Conservation (phyloP, 1,139 yeast species). For the Kodamaea fungicola region DNA sequence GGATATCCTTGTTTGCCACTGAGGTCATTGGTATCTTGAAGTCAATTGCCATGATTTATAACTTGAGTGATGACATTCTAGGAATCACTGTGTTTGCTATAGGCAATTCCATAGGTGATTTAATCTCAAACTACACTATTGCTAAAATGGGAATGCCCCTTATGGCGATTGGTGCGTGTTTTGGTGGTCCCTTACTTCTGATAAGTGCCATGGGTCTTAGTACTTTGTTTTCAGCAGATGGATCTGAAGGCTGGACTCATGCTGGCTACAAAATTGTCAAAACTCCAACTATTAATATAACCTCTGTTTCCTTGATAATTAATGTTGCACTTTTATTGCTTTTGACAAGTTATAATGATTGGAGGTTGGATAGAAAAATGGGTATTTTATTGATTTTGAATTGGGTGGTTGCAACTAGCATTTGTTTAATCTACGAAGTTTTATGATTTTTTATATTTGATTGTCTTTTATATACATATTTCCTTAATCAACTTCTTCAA, state of each 20-base stretch:
- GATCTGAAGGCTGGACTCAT: conserved; percentile 4
- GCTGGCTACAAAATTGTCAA: conserved; percentile 11
- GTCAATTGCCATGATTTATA: conserved; percentile 55
- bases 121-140: conserved; percentile 79
- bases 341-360: conserved; percentile 58
- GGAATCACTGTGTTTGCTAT: conserved; percentile 88
- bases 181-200: conserved; percentile 80
- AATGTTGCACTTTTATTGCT: conserved; percentile 52
- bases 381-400: conserved; percentile 40
- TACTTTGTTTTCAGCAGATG: conserved; percentile 50
- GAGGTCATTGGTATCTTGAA: conserved; percentile 70
- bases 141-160: conserved; percentile 84
- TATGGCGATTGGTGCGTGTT: conserved; percentile 93
- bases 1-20: conserved; percentile 76
- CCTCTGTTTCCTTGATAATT: conserved; percentile 26
- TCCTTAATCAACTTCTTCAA: conserved; percentile 63
- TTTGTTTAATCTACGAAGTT: conserved; percentile 28
- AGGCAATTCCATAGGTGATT: conserved; percentile 90
- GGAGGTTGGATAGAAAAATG: conserved; percentile 60
- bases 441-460: neutral
- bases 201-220: conserved; percentile 51
- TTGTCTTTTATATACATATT: neutral
- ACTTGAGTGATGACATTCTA: conserved; percentile 69
- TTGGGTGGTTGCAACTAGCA: conserved; percentile 51
- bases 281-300: conserved; percentile 16